These are phyloP conservation scores for Colletotrichum tamarilloi DNA, from an alignment of 2,329 filamentous ascomycete species.

Conservation along the genomic window DNA sequence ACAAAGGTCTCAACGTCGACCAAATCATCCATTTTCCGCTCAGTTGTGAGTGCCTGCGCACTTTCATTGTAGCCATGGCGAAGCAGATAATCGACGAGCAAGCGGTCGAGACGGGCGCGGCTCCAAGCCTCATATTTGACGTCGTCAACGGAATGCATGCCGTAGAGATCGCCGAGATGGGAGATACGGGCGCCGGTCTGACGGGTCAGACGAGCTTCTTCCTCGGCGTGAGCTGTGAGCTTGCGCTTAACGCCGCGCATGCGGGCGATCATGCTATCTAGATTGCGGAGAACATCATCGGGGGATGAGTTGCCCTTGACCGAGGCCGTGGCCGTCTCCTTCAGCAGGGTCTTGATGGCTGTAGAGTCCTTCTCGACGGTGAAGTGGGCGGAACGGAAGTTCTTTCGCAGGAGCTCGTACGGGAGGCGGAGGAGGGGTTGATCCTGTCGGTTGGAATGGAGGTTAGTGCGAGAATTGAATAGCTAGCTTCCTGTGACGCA, in stretches of 20 bases:
- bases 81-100: constrained; percentile 93
- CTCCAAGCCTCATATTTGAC: constrained; percentile 96
- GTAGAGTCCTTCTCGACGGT: constrained; percentile 78
- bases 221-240: constrained; percentile 79
- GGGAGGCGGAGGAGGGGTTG: constrained; percentile 94
- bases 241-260: constrained; percentile 92
- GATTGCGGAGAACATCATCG: constrained; percentile 79
- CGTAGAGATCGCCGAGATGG: constrained; percentile 84
- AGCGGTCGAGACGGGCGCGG: constrained; percentile 80
- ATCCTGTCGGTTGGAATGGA: constrained; percentile 66
- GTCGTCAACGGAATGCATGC: constrained; percentile 84
- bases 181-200: constrained; percentile 81
- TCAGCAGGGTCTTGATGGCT: constrained; percentile 69
- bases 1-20: constrained; percentile 92
- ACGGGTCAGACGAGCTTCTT: constrained; percentile 81
- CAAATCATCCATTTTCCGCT: constrained; percentile 81
- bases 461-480: constrained; percentile 13
- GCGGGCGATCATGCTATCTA: constrained; percentile 86
- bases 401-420: constrained; percentile 91
- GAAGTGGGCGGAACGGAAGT: constrained; percentile 88
- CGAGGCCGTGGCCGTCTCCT: constrained; percentile 74
- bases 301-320: constrained; percentile 71
- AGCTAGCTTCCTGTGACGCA: background rate
- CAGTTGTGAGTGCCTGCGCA: constrained; percentile 78
- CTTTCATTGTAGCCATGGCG: constrained; percentile 84